Conservation (phyloP, 805 yeast species). For the Wickerhamiella kurtzmanii region DNA sequence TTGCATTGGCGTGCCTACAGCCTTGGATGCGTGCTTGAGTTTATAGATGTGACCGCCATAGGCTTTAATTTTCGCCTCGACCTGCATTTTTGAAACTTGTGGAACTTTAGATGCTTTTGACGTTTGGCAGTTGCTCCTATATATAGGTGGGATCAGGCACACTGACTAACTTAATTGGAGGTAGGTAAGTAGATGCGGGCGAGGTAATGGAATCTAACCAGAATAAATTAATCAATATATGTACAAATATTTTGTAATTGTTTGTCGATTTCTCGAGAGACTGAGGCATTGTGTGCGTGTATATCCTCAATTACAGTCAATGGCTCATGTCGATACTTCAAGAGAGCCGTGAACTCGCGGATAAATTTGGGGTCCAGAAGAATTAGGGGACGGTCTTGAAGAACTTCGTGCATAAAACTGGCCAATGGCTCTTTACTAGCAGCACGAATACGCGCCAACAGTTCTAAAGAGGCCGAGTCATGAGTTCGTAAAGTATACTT, state of each 20-base stretch:
- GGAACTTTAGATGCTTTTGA: background rate
- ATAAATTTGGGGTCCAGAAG: constrained; percentile 9
- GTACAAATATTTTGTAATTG: background rate
- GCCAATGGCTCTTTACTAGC: constrained; percentile 5
- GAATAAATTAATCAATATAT: background rate
- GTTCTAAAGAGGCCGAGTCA: constrained; percentile 10
- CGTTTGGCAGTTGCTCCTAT: background rate
- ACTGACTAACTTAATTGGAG: too few relatives aligned
- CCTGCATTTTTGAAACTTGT: constrained; percentile 3
- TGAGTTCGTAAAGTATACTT: background rate
- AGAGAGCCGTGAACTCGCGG: constrained; percentile 2
- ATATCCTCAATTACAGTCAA: constrained; percentile 4
- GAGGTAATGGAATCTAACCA: background rate
- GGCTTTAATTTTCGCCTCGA: constrained; percentile 11
- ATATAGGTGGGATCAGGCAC: too few relatives aligned
- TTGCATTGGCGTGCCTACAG: constrained; percentile 61
- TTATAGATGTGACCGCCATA: constrained; percentile 70
- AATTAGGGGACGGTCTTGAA: constrained; percentile 5
- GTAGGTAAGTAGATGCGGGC: too few relatives aligned
- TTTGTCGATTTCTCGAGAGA: background rate
- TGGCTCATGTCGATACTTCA: constrained; percentile 6
- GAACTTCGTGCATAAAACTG: constrained; percentile 6
- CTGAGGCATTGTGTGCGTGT: constrained; percentile 3
- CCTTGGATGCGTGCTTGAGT: constrained; percentile 54
- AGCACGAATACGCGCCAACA: constrained; percentile 5